Base-by-base conservation (phyloP, 2,329 filamentous ascomycete genomes). In the Ceratocystis eucalypticola region DNA sequence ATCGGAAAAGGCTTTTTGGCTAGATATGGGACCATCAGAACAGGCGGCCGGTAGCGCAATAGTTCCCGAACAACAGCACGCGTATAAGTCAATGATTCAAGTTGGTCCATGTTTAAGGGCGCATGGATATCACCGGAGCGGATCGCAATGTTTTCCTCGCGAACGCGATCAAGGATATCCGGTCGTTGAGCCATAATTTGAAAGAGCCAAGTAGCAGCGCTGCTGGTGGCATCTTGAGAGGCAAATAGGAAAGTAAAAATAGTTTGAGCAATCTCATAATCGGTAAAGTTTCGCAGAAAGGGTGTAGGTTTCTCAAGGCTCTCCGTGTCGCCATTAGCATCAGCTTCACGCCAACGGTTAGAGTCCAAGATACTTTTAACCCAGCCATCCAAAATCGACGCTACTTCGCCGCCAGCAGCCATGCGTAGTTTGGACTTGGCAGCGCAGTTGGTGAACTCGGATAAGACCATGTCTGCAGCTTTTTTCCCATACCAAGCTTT, bases 401-500 rank as follows among this genome's bases (percentile, higher is more conserved):
- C 88, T 67, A 93, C 79, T 67, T 93, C 85, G 70, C 91, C 92
- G 72, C 92, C 93, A 65, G 90, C 87, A 71, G 87, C 86, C 89
- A 97, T 95, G 71, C 89, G 87, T 69, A 91, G 87, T 80, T 94
- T 96, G 77, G 89, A 88, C 82, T 96, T 96, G 69, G 91, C 89
- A 61, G 93, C 89, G 74, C 93, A 96, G 77, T 91, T 92, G 74
- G 88, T 79, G 74, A 97, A 97, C 75, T 96, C 92, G 62, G 82
- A 83, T 70, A 97, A 80, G 44, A 96, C 91, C 86, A 96, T 91
- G 73, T 96, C 90, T 67, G 93, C 87, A 37, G 91, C 91, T 79
- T 92, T 95, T 83, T 96, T 96, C 72, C 93, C 94, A 74, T 96
- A 95, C 91, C 91, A 97, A 4, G 91, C 91, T 80, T 91, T 93